Base-by-base conservation (phyloP, 257 asterid genomes). In the Perilla frutescens region DNA sequence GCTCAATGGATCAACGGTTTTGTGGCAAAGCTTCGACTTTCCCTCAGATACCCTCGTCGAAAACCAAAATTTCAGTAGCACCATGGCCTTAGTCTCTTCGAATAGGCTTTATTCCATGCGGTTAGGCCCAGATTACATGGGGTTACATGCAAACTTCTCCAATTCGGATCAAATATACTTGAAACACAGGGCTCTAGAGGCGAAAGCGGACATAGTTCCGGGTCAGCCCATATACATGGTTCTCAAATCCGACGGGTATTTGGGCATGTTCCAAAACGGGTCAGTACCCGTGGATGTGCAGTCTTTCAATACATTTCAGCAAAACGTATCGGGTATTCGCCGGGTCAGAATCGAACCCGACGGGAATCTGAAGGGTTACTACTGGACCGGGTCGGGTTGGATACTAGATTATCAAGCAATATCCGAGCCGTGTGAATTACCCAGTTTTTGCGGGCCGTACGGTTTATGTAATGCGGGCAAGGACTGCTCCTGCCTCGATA, bases 341-440 rank as follows among this genome's bases (percentile, higher is more conserved):
- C 89, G 97, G 83, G 74, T 94, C 71, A 81, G 81, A 3, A 14
- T 94, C 29, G 97, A 94, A 74, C 76, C 91, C 29, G 97, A 94
- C 4, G 97, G 97, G 0, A 90, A 94, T 32, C 61, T 94, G 0
- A 90, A 85, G 55, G 99, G 88, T 0, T 94, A 90, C 61, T 94
- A 84, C 80, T 94, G 99, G 99, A 77, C 87, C 78, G 99, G 99
- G 80, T 81, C 95, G 37, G 66, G 48, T 39, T 94, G 99, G 99
- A 3, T 62, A 0, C 6, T 85, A 44, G 99, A 94, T 50, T 94
- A 90, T 56, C 76, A 81, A 59, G 89, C 87, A 4, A 88, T 94
- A 62, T 31, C 88, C 76, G 93, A 86, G 14, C 62, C 81, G 4
- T 94, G 99, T 41, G 89, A 94, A 1, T 69, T 94, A 20, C 99